A percentile compares a stretch with the other conserved stretches of the same genome.
Evolutionary conservation across 2,329 filamentous ascomycete species (phyloP).

Genomic region (Fusarium sublunatum): DNA sequence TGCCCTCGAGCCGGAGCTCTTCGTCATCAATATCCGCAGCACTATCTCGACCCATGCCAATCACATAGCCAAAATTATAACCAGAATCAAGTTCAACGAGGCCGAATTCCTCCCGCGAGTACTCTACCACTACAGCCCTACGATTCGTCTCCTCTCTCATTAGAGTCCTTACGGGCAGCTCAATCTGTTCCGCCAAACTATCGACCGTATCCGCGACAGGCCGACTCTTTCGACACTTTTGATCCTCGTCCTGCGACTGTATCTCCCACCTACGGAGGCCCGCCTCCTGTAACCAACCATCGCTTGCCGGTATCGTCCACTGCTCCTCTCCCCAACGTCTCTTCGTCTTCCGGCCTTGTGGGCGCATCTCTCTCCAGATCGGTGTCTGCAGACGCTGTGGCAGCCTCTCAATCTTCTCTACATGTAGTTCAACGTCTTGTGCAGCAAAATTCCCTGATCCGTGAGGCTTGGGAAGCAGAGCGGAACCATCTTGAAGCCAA

Average conservation of each 20-base stretch:
- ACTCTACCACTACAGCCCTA: conserved; percentile 33
- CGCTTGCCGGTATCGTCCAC: conserved; percentile 38
- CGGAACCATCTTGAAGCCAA: conserved; percentile 65
- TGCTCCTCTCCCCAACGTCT: conserved; percentile 37
- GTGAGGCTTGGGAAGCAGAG: conserved; percentile 65
- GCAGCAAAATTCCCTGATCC: conserved; percentile 57
- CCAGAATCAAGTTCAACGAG: conserved; percentile 31
- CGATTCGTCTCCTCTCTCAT: conserved; percentile 39
- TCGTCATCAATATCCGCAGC: conserved; percentile 41
- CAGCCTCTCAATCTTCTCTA: conserved; percentile 48
- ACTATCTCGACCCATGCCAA: conserved; percentile 36
- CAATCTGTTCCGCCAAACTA: conserved; percentile 33
- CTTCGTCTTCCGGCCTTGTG: conserved; percentile 33
- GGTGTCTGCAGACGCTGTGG: conserved; percentile 48
- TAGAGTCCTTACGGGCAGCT: conserved; percentile 43
- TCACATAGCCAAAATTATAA: conserved; percentile 32
- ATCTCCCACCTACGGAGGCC: conserved; percentile 36
- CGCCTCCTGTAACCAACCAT: conserved; percentile 23
- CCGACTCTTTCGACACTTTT: conserved; percentile 25
- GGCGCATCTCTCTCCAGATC: conserved; percentile 46
- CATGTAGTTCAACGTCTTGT: conserved; percentile 56
- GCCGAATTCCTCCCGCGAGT: conserved; percentile 42
- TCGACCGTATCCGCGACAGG: conserved; percentile 29
- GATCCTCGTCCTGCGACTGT: conserved; percentile 29
- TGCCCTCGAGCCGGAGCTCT: conserved; percentile 36